phyloP scores from a whole-genome alignment of 352 stramenopile genomes.

The Globisporangium yorkense region DNA sequence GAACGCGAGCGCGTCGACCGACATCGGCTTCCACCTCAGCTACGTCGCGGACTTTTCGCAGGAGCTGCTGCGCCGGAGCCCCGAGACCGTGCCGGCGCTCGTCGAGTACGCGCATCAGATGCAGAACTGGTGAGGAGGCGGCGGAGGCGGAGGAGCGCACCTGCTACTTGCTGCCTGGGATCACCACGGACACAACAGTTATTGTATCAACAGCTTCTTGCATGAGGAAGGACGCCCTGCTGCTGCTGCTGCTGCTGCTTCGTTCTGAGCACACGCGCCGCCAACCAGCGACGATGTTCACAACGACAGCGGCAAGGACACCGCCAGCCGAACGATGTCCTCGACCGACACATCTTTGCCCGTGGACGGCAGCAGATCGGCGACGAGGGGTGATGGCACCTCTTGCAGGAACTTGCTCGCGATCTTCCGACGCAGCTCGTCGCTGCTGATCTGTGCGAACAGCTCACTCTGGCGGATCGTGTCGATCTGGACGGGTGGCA shows the following conservation, averaged over 20 bases:
- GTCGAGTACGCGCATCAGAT: conserved; percentile 67
- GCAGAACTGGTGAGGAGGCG: conserved; percentile 54
- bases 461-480: conserved; percentile 29
- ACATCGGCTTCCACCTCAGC: conserved; percentile 63
- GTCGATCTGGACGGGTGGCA: conserved; percentile 17
- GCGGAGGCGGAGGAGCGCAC: not conserved
- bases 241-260: not conserved
- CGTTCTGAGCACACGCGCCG: not conserved
- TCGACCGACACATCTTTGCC: conserved; percentile 8
- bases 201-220: conserved; percentile 12
- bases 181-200: not conserved
- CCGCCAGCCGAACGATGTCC: conserved; percentile 11
- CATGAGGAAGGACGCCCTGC: too few species aligned
- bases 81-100: conserved; percentile 50
- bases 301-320: conserved; percentile 3
- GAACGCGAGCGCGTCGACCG: conserved; percentile 30
- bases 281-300: conserved; percentile 7
- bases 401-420: conserved; percentile 23
- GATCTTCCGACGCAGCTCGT: conserved; percentile 35
- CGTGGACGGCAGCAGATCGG: conserved; percentile 1
- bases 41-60: conserved; percentile 66
- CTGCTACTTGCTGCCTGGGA: not conserved
- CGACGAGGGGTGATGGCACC: not conserved
- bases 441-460: conserved; percentile 28
- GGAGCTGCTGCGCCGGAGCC: conserved; percentile 61